Evolutionary conservation across 208 protist genomes (phyloP), one percentile per base, ranked within the genome.

Genomic region (Leishmania braziliensis): DNA sequence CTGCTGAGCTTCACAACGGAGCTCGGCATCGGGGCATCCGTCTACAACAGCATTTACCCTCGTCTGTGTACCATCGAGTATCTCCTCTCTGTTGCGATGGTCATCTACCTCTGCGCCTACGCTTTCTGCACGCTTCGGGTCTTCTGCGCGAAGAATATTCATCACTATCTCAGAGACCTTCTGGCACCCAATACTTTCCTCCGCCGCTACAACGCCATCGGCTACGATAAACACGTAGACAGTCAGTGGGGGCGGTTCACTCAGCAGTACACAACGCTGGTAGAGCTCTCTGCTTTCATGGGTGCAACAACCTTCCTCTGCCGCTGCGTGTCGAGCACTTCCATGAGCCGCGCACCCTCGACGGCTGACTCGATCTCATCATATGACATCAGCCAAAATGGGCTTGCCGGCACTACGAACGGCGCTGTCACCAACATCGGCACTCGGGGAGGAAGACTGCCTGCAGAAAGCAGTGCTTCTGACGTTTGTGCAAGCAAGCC

Each of bases 191-290:
- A 18, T 43, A 2, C 36, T 48, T 29, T 85, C 12, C n/a, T 86
- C 9, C 18, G 12, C 43, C 0, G 14, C 39, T 20, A 85, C 12
- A 85, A 84, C 4, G 77, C 79, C 46, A 53, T 58, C 6, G 90
- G 80, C 71, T 69, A 89, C 75, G 82, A 81, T 14, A 12, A 81
- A 43, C 20, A 29, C 43, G 9, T 72, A 0, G 82, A 91, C 72
- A 8, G 39, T 18, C 77, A 83, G 66, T 84, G 79, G 80, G 72
- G 43, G n/a, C 71, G 62, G 69, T 92, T 83, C 77, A 75, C 74
- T 53, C n/a, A 18, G 6, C 23, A 82, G 1, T 75, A 65, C 36
- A 16, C 36, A 36, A 36, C 36, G 36, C 36, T 36, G 36, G 36
- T 36, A 29, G 12, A 26, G 29, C 6, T 80, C 78, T 54, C n/a